phyloP scores from a whole-genome alignment of 768 basidiomycete genomes.

The Terana coerulea region DNA sequence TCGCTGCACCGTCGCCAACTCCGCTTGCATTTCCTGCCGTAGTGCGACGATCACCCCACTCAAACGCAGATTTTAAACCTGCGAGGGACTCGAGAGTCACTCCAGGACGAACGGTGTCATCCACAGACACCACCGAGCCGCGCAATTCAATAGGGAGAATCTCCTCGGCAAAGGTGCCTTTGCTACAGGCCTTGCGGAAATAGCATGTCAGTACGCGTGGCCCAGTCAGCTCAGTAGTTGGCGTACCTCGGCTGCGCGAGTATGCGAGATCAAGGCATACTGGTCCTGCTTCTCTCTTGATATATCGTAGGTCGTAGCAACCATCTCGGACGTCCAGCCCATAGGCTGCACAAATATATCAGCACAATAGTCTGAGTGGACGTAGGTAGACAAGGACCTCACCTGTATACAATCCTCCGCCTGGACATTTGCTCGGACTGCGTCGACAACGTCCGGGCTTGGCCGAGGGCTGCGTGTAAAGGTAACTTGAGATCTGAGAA shows the following conservation, averaged over 20 bases:
- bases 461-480: slow-evolving; percentile 56
- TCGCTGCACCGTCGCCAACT: slow-evolving; percentile 89
- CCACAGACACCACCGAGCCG: slow-evolving; percentile 61
- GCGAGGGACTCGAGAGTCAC: slow-evolving; percentile 76
- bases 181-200: slow-evolving; percentile 3
- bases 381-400: slow-evolving; percentile 9
- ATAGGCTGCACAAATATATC: slow-evolving; percentile 57
- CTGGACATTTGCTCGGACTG: slow-evolving; percentile 53
- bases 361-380: background rate
- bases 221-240: background rate
- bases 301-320: slow-evolving; percentile 74
- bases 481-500: slow-evolving; percentile 5
- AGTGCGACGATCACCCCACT: slow-evolving; percentile 67
- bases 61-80: slow-evolving; percentile 83
- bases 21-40: slow-evolving; percentile 88
- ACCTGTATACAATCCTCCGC: slow-evolving; percentile 79
- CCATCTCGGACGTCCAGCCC: slow-evolving; percentile 96
- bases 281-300: slow-evolving; percentile 83
- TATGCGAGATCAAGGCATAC: slow-evolving; percentile 86
- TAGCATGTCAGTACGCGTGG: background rate
- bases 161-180: slow-evolving; percentile 79
- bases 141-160: slow-evolving; percentile 83
- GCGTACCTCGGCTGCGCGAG: slow-evolving; percentile 63
- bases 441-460: slow-evolving; percentile 60
- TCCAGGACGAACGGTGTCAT: slow-evolving; percentile 86